These are phyloP conservation scores for Leucogyrophana mollusca DNA, from an alignment of 768 basidiomycete species.

Conservation along the genomic window DNA sequence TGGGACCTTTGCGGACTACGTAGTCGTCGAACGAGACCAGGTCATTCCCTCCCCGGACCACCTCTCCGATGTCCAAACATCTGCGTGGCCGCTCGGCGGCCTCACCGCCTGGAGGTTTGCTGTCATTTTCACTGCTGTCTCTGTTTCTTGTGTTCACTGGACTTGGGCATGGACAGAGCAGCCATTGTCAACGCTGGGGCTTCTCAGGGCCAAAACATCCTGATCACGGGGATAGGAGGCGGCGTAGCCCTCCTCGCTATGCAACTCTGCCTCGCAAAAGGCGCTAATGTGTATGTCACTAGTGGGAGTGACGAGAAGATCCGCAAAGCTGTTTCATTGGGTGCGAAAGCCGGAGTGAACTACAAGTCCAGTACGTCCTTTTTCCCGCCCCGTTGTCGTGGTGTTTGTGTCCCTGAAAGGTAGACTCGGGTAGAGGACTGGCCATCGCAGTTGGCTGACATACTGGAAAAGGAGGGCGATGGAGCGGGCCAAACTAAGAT, in stretches of 20 bases:
- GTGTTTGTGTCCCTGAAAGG: not conserved
- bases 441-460: slow-evolving; percentile 44
- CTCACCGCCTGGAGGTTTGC: slow-evolving; percentile 83
- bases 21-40: slow-evolving; percentile 68
- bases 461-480: slow-evolving; percentile 37
- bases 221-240: slow-evolving; percentile 82
- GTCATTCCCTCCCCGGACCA: slow-evolving; percentile 66
- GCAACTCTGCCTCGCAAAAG: slow-evolving; percentile 72
- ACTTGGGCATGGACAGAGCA: slow-evolving; percentile 42
- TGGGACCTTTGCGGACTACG: slow-evolving; percentile 77
- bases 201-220: slow-evolving; percentile 61
- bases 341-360: slow-evolving; percentile 74
- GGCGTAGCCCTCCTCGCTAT: slow-evolving; percentile 79
- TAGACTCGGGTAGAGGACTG: slow-evolving; percentile 41
- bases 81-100: slow-evolving; percentile 77
- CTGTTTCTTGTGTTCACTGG: not conserved
- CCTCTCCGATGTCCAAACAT: slow-evolving; percentile 63
- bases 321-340: slow-evolving; percentile 57
- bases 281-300: slow-evolving; percentile 82
- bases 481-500: slow-evolving; percentile 28
- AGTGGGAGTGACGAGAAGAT: slow-evolving; percentile 73
- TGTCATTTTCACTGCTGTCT: not conserved
- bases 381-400: not conserved
- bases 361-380: slow-evolving; percentile 60
- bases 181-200: slow-evolving; percentile 65